These are phyloP conservation scores for Canavalia ensiformis DNA, from an alignment of 306 rosid genomes.

Conservation along the genomic window DNA sequence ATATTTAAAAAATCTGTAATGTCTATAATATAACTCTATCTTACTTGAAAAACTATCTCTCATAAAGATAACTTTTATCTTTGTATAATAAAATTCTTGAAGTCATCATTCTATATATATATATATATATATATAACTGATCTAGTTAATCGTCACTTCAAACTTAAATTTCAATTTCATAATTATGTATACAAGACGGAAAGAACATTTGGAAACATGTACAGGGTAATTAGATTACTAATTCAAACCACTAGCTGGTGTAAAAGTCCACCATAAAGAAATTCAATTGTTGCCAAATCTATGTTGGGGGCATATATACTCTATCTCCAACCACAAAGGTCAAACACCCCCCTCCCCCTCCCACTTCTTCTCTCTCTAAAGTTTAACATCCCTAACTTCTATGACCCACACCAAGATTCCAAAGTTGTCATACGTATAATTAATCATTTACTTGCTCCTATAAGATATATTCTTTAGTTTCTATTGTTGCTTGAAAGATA, in stretches of 20 bases:
- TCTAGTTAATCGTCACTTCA: background rate
- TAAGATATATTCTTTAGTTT: constrained; percentile 1
- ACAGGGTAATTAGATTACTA: constrained; percentile 36
- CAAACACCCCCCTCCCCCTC: constrained; percentile 12
- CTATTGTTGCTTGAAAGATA: background rate
- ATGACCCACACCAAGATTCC: constrained; percentile 49
- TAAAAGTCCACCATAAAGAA: constrained; percentile 45
- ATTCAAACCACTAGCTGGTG: constrained; percentile 40
- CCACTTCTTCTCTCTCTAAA: constrained; percentile 39
- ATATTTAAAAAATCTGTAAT: too few relatives aligned
- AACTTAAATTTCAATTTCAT: background rate
- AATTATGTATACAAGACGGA: background rate
- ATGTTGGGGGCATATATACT: constrained; percentile 37
- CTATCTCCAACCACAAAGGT: constrained; percentile 45
- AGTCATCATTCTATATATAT: too few relatives aligned
- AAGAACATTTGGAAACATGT: constrained; percentile 37
- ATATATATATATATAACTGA: background rate
- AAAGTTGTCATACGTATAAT: background rate
- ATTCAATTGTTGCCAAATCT: constrained; percentile 37
- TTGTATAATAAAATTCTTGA: too few relatives aligned
- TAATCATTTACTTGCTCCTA: background rate
- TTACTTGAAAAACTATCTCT: too few relatives aligned
- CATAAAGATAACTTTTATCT: too few relatives aligned
- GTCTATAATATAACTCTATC: too few relatives aligned
- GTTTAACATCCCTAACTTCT: constrained; percentile 44